Base-by-base conservation (phyloP, 73 alveolate species). In the Uronychia binucleata region DNA sequence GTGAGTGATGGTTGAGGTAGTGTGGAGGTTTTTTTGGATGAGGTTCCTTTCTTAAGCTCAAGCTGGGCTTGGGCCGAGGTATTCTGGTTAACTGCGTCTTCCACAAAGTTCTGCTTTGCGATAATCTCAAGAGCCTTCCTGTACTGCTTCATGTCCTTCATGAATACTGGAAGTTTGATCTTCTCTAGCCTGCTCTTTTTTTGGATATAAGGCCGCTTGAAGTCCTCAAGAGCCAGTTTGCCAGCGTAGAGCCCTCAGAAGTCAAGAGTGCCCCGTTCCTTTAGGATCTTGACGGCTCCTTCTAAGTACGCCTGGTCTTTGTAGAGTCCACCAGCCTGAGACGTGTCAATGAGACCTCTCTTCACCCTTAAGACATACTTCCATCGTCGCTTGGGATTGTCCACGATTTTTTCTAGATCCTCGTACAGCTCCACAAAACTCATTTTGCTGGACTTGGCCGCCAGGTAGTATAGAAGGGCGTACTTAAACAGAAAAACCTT, bases 311-410 rank as follows among this genome's bases (percentile, higher is more conserved):
- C 97, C 57, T 95, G 78, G 83, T 95, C 98, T 85, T 95, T 95
- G 57, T 94, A 93, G 60, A 92, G 83, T 13, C 98, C 98, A 8
- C 97, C 96, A 33, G 94, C 94, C 77, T 91, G 79, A 67, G 94
- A 78, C 0, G 99, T 94, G 86, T 95, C 98, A 33, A 88, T 80
- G 30, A 95, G 78, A 30, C 99, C 99, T 76, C 99, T 84, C 79
- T 95, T 95, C 1, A 95, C 98, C 81, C 99, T 87, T 27, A 94
- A 58, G 19, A 93, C 93, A 77, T 91, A 95, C 57, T 94, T 89
- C 89, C 93, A 95, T 77, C 99, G 60, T 57, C 82, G 27, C 77
- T 90, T 90, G 26, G 75, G 84, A 31, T 92, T 94, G 86, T 94
- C 93, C 85, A 88, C 93, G 1, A 95, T 93, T 78, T 93, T 92